Base-by-base conservation (phyloP, 129 eudicot genomes). In the Flaveria sonorensis region DNA sequence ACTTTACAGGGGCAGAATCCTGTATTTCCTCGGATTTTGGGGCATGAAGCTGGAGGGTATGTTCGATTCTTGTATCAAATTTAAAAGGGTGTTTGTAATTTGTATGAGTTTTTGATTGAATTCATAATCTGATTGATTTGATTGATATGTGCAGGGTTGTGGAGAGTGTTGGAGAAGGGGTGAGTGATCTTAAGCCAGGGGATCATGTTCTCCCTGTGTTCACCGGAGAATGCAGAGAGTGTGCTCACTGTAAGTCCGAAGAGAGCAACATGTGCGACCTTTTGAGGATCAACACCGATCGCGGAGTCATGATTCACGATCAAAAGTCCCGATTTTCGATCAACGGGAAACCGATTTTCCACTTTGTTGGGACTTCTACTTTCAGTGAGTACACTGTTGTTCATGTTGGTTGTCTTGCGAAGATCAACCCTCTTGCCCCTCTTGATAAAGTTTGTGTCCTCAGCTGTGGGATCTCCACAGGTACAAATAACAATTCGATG, bases 41-140 rank as follows among this genome's bases (percentile, higher is more conserved):
- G 97, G 10, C 97, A 92, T 40, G 98, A 93, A 45, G 98, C 96
- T 42, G 95, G 92, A 81, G 96, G 98, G 98, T 92, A 88, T 62
- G 88, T 51, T n/a, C 1, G 24, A 5, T 52, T 45, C 16, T 80
- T 53, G 39, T 23, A 72, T 16, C 26, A n/a, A 19, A 0, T n/a
- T 75, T 1, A 15, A 40, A 28, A 24, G 39, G 48, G 47, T 56
- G 76, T 30, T 5, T 48, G 0, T 48, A 3, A 11, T 8, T 10
- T 64, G 0, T 23, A 11, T 14, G 11, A 10, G 1, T 21, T 24
- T n/a, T 43, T 24, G 42, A 60, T 18, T 45, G 8, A 32, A 5
- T 52, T 28, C 0, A 23, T 47, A 7, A 51, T 23, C 19, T 39
- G 53, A 66, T 45, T 10, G 50, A 10, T 11, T 45, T 45, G 11